These are phyloP conservation scores for Serendipita sp. DNA, from an alignment of 768 basidiomycete species.

Conservation along the genomic window DNA sequence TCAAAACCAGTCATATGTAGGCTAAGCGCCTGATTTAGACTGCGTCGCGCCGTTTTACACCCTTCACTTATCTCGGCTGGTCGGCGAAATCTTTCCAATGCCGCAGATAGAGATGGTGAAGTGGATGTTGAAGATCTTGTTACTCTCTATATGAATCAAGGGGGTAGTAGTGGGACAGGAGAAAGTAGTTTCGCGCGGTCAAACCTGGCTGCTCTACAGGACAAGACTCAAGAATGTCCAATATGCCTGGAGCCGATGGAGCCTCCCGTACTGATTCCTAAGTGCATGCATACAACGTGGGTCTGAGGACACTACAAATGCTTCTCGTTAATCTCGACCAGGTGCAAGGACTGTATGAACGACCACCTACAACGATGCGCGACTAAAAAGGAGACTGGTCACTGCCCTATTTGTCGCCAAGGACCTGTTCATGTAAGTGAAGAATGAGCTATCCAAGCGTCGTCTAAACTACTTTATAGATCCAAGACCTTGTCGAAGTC, in stretches of 20 bases:
- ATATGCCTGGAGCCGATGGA: slow-evolving; percentile 72
- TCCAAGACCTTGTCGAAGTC: slow-evolving; percentile 47
- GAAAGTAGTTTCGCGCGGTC: slow-evolving; percentile 13
- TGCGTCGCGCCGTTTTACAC: slow-evolving; percentile 86
- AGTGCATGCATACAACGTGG: slow-evolving; percentile 64
- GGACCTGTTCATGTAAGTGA: slow-evolving; percentile 43
- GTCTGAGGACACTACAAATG: slow-evolving; percentile 12
- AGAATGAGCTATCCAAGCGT: not conserved
- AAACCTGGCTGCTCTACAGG: not conserved
- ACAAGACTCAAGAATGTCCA: slow-evolving; percentile 39
- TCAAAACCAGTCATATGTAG: not conserved
- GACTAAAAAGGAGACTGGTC: slow-evolving; percentile 49
- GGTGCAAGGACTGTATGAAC: slow-evolving; percentile 84
- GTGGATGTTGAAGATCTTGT: slow-evolving; percentile 47
- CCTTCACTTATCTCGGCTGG: slow-evolving; percentile 60
- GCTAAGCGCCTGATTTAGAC: slow-evolving; percentile 23
- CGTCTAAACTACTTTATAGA: slow-evolving; percentile 20
- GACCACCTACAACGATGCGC: slow-evolving; percentile 52
- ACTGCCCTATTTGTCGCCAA: slow-evolving; percentile 65
- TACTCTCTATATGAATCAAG: slow-evolving; percentile 25
- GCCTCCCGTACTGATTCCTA: slow-evolving; percentile 47
- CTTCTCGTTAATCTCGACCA: slow-evolving; percentile 15
- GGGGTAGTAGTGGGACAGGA: slow-evolving; percentile 4
- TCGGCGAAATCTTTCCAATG: slow-evolving; percentile 24
- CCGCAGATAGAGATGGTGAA: slow-evolving; percentile 20